Percentiles rank a stretch among this genome's conserved stretches.
phyloP scores from a whole-genome alignment of 192 early-diverging fungal genomes.

The Podila minutissima region DNA sequence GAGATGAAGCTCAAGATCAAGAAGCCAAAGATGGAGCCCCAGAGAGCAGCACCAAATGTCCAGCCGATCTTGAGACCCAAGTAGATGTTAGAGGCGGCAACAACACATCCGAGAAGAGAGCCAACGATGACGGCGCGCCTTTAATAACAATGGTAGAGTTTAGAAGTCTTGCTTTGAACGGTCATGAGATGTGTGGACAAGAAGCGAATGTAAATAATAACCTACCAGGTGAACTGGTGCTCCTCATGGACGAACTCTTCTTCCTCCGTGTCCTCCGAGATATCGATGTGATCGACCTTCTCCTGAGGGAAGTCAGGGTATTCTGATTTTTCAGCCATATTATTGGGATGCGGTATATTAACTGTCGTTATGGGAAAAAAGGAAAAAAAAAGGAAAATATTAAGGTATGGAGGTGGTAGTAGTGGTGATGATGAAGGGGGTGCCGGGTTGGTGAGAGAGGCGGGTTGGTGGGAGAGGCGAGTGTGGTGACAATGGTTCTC shows the following conservation, averaged over 20 bases:
- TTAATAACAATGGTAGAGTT: background rate
- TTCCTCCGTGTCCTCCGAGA: constrained; percentile 8
- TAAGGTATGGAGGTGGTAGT: background rate
- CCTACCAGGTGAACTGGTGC: constrained; percentile 43
- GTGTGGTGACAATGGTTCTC: background rate
- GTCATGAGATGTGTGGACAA: background rate
- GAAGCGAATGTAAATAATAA: too few species aligned
- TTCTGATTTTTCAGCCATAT: constrained; percentile 10
- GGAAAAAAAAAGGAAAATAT: background rate
- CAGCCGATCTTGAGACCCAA: constrained; percentile 73
- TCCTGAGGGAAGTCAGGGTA: constrained; percentile 1
- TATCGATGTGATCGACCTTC: background rate
- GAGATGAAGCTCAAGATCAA: constrained; percentile 68
- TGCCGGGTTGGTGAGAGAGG: background rate
- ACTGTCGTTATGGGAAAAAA: background rate
- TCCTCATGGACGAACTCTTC: constrained; percentile 31
- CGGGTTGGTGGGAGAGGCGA: too few species aligned
- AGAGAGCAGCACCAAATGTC: constrained; percentile 66
- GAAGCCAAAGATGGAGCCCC: constrained; percentile 67
- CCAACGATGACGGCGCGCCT: constrained; percentile 59
- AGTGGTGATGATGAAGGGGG: background rate
- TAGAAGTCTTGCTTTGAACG: too few species aligned
- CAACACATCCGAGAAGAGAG: constrained; percentile 67
- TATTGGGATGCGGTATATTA: background rate
- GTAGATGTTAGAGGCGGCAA: constrained; percentile 77